Evolutionary conservation across 2,329 filamentous ascomycete genomes (phyloP).

Genomic region (Venturia nashicola): DNA sequence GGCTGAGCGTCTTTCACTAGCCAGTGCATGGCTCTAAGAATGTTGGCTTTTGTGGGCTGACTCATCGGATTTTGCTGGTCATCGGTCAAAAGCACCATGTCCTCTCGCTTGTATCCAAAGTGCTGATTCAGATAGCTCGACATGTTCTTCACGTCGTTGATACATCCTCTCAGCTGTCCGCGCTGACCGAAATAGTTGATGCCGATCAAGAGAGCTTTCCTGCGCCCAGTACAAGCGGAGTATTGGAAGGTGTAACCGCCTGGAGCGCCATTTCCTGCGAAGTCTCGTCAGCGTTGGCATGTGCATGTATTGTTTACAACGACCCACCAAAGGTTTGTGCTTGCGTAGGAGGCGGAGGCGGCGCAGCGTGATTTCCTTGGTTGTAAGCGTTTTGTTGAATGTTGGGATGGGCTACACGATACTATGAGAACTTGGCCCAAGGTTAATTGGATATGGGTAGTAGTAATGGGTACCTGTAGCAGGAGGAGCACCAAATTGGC

Average conservation of each 20-base stretch:
- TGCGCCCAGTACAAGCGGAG: slow-evolving; percentile 74
- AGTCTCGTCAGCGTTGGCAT: slow-evolving; percentile 35
- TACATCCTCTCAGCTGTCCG: slow-evolving; percentile 82
- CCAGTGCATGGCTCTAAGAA: slow-evolving; percentile 95
- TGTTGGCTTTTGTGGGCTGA: slow-evolving; percentile 91
- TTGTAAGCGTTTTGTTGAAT: slow-evolving; percentile 41
- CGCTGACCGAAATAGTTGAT: slow-evolving; percentile 96
- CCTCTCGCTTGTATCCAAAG: slow-evolving; percentile 86
- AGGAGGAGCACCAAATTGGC: slow-evolving; percentile 25
- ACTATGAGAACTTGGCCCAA: background rate
- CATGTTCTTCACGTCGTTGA: slow-evolving; percentile 98
- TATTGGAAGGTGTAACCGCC: slow-evolving; percentile 77
- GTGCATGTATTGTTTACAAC: slow-evolving; percentile 14
- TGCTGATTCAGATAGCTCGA: slow-evolving; percentile 77
- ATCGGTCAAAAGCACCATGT: slow-evolving; percentile 94
- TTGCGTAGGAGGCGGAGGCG: slow-evolving; percentile 51
- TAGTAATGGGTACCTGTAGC: slow-evolving; percentile 9
- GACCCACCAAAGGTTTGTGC: slow-evolving; percentile 29
- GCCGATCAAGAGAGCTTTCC: slow-evolving; percentile 83
- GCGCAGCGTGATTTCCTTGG: slow-evolving; percentile 45
- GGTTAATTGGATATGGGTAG: slow-evolving; percentile 12
- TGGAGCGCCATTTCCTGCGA: slow-evolving; percentile 69
- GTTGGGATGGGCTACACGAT: slow-evolving; percentile 18
- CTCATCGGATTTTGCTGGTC: slow-evolving; percentile 97
- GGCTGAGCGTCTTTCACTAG: slow-evolving; percentile 83